Percentiles rank a stretch among this genome's conserved stretches.
phyloP scores from a whole-genome alignment of 2,329 filamentous ascomycete genomes.

The Claviceps purpurea region DNA sequence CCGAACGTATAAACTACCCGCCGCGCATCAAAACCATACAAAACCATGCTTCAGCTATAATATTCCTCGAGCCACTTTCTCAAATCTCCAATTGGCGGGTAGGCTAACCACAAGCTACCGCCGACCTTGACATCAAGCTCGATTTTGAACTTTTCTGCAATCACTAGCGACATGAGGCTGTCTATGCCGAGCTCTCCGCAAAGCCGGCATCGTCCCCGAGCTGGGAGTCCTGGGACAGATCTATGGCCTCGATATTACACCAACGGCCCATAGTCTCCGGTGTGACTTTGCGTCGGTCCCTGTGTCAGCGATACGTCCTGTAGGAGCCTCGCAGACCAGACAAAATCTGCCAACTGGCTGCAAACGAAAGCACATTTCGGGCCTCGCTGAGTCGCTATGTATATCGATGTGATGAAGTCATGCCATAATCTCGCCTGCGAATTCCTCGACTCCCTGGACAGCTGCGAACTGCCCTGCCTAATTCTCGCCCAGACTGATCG shows the following conservation, averaged over 20 bases:
- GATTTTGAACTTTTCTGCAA: constrained; percentile 40
- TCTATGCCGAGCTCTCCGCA: constrained; percentile 41
- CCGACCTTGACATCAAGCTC: constrained; percentile 40
- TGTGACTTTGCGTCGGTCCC: too few species aligned
- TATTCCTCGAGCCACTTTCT: constrained; percentile 29
- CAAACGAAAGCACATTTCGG: too few species aligned
- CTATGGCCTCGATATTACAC: constrained; percentile 23
- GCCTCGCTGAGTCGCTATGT: too few species aligned
- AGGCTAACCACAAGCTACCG: constrained; percentile 38
- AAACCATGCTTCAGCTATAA: constrained; percentile 1
- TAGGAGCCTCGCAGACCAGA: too few species aligned
- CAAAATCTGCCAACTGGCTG: too few species aligned
- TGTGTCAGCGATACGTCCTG: too few species aligned
- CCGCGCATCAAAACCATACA: not conserved
- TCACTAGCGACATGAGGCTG: constrained; percentile 45
- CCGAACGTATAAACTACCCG: not conserved
- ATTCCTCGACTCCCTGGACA: too few species aligned
- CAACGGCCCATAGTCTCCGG: too few species aligned
- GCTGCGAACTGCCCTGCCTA: too few species aligned
- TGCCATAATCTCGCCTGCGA: too few species aligned
- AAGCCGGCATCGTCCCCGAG: constrained; percentile 42
- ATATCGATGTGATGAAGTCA: too few species aligned
- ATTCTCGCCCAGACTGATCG: too few species aligned
- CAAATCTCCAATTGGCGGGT: constrained; percentile 39
- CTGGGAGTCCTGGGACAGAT: constrained; percentile 27